These are phyloP conservation scores for Cutaneotrichosporon mucoides DNA, from an alignment of 1,284 basidiomycete genomes.

Conservation along the genomic window DNA sequence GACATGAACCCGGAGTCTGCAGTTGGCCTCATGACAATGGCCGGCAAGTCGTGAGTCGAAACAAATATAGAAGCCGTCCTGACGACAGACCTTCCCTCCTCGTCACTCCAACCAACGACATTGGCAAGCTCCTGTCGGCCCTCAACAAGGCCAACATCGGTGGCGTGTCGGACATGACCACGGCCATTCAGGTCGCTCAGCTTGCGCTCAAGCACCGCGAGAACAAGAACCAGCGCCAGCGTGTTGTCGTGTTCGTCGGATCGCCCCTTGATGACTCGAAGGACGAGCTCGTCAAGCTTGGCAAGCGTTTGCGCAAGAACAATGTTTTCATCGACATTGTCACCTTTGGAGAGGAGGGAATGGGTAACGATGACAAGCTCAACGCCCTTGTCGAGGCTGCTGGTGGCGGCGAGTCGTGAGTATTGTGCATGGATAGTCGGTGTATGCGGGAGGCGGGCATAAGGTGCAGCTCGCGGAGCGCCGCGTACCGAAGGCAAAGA, in stretches of 20 bases:
- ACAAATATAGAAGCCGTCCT: background rate
- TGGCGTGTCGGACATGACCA: conserved; percentile 77
- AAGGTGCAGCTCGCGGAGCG: too few species aligned
- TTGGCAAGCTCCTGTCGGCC: conserved; percentile 83
- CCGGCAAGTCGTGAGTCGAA: conserved; percentile 73
- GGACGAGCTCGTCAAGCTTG: conserved; percentile 75
- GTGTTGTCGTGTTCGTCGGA: conserved; percentile 88
- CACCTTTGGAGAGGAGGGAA: conserved; percentile 58
- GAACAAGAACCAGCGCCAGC: conserved; percentile 96
- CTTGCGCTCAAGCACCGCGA: conserved; percentile 96
- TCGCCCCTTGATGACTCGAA: conserved; percentile 74
- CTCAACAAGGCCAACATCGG: conserved; percentile 71
- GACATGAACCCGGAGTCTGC: conserved; percentile 96
- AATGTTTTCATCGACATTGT: conserved; percentile 94
- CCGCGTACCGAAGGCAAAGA: too few species aligned
- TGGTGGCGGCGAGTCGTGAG: conserved; percentile 45
- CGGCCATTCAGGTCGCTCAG: conserved; percentile 87
- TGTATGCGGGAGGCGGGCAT: too few species aligned
- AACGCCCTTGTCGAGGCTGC: conserved; percentile 48
- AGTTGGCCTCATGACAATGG: conserved; percentile 97
- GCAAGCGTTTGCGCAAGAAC: conserved; percentile 98
- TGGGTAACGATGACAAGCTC: conserved; percentile 48
- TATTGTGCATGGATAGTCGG: conserved; percentile 1
- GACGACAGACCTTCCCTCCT: conserved; percentile 78
- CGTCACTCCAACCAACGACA: conserved; percentile 90